Conservation (phyloP, 2,329 filamentous ascomycete genomes). For the Trichoderma sp. region DNA sequence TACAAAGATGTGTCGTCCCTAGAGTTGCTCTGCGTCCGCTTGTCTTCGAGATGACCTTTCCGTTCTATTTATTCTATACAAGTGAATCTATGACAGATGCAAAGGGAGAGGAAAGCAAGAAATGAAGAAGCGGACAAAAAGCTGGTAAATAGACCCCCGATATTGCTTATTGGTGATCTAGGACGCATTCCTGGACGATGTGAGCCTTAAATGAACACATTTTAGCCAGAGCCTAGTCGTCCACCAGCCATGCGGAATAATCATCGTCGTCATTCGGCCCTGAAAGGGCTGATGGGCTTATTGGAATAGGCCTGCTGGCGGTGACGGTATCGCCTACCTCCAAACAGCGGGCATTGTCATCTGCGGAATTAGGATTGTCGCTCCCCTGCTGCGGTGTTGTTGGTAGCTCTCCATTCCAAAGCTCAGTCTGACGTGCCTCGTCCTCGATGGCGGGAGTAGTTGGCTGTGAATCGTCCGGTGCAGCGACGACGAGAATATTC, state of each 20-base stretch:
- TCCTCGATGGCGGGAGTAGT: conserved; percentile 52
- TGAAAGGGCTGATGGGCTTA: conserved; percentile 27
- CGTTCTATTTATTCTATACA: conserved; percentile 21
- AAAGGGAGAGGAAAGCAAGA: background rate
- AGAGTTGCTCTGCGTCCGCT: background rate
- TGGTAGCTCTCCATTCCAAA: conserved; percentile 15
- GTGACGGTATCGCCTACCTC: background rate
- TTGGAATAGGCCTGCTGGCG: conserved; percentile 17
- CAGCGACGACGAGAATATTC: conserved; percentile 64
- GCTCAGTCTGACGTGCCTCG: conserved; percentile 28
- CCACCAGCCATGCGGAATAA: conserved; percentile 38
- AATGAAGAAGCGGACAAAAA: background rate
- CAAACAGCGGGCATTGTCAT: background rate
- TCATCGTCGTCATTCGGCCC: conserved; percentile 33
- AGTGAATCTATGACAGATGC: conserved; percentile 7
- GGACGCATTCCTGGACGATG: background rate
- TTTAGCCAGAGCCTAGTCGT: conserved; percentile 23
- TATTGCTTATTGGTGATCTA: background rate
- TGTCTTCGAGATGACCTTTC: background rate
- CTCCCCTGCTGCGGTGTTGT: background rate
- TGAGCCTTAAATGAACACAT: background rate
- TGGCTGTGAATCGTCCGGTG: conserved; percentile 64
- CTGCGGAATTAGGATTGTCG: background rate
- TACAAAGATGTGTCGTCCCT: conserved; percentile 6
- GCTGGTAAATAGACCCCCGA: no score